Base-by-base conservation (phyloP, 2,329 filamentous ascomycete species). In the Podosphaera xanthii region DNA sequence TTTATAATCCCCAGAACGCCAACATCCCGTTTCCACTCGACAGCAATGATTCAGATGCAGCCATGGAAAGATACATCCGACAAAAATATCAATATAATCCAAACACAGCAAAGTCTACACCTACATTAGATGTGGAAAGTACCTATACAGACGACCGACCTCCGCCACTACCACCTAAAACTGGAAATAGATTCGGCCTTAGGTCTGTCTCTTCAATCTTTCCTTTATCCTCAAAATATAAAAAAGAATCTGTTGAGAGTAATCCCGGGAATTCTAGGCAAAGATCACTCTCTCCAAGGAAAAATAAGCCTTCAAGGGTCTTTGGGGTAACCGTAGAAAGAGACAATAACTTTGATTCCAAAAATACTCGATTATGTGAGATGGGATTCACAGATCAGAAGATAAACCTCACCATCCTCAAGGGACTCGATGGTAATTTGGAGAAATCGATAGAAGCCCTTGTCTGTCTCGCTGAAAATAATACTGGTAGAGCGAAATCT, bases 61-160 rank as follows among this genome's bases (percentile, higher is more conserved):
- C 86, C 35, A 92, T 98, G 85, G 92, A 98, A 72, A 81, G 87
- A 61, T 97, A 91, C 71, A 95, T 98, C 65, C 79, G 91, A 61
- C 84, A 91, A 68, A 98, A 98, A 71, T 98, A 98, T 71, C 82
- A 90, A 69, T 82, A 67, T 33, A 63, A 61, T 83, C 65, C 75
- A 77, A 12, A 75, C 80, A 63, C 73, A 70, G 50, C 72, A 69
- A 64, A 73, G 69, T 40, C 72, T 69, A 59, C 63, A 49, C 79
- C 65, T 36, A 63, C 68, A 57, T 22, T 2, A 2, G 22, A 10
- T 22, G 67, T 67, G 52, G 67, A 66, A 58, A 76, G 74, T 63
- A 72, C 73, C n/a, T 72, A 71, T 56, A 77, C 77, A 10, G 78
- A 82, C 63, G 80, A 83, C 4, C 61, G 64, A 49, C 67, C 65